Conservation (phyloP, 495 filamentous ascomycete species). For the Penicillium diatomitis region DNA sequence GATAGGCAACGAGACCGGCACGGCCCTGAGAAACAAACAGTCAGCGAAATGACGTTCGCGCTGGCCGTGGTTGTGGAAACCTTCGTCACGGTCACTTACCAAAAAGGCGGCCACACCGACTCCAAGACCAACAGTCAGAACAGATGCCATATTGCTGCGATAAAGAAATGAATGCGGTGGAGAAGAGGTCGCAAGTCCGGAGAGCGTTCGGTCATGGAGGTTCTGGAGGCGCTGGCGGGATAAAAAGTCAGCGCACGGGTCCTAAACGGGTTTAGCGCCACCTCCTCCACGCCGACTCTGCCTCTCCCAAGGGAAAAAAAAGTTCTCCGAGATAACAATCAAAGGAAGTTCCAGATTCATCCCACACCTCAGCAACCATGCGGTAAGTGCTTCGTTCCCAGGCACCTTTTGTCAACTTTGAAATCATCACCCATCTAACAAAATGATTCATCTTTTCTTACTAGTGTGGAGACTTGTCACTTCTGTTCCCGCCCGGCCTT, state of each 20-base stretch:
- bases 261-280: slow-evolving; percentile 22
- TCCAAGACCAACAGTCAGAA: slow-evolving; percentile 69
- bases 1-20: slow-evolving; percentile 80
- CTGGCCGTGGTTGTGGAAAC: background rate
- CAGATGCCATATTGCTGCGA: slow-evolving; percentile 55
- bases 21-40: slow-evolving; percentile 53
- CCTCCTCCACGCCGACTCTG: slow-evolving; percentile 22
- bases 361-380: slow-evolving; percentile 21
- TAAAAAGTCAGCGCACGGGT: slow-evolving; percentile 21
- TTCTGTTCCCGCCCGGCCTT: slow-evolving; percentile 83
- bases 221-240: slow-evolving; percentile 8
- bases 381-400: slow-evolving; percentile 14
- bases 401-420: background rate
- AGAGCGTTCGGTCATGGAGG: background rate
- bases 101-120: slow-evolving; percentile 70
- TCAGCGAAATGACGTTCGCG: slow-evolving; percentile 4
- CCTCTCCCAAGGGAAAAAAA: slow-evolving; percentile 21
- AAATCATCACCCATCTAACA: background rate
- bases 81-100: slow-evolving; percentile 35
- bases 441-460: background rate
- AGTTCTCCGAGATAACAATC: slow-evolving; percentile 16
- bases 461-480: slow-evolving; percentile 77
- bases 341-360: slow-evolving; percentile 8
- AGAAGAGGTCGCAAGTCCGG: background rate
- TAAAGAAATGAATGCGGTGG: background rate